A percentile compares a stretch with the other conserved stretches of the same genome.
Evolutionary conservation across 108 stramenopile genomes (phyloP).

Genomic region (Nannochloropsis salina): DNA sequence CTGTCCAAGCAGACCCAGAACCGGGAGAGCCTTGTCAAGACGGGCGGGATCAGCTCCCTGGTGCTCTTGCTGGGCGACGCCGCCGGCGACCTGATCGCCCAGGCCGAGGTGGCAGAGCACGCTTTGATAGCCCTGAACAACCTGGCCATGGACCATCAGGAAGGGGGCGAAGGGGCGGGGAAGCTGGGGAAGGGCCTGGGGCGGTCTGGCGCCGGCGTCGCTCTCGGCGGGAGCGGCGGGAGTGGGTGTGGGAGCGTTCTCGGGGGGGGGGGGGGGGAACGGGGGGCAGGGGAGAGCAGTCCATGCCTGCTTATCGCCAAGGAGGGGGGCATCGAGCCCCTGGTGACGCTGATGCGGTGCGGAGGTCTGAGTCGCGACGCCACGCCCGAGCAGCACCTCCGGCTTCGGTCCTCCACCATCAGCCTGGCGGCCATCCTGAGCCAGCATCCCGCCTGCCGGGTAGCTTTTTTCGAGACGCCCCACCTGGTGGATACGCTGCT

Average conservation of each 20-base stretch:
- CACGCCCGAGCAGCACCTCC: background rate
- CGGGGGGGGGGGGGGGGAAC: background rate
- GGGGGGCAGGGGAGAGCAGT: background rate
- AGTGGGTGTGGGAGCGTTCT: background rate
- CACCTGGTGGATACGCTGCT: background rate
- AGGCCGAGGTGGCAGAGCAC: background rate
- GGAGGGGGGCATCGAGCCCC: conserved; percentile 8
- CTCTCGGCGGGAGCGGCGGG: background rate
- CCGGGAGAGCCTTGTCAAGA: background rate
- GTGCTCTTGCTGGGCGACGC: background rate
- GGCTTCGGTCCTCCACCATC: background rate
- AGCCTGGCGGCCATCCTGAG: background rate
- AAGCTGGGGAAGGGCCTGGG: background rate
- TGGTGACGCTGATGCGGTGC: background rate
- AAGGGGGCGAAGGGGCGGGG: background rate
- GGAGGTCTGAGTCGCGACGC: background rate
- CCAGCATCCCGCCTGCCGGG: background rate
- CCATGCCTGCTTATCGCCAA: conserved; percentile 2
- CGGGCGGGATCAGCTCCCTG: background rate
- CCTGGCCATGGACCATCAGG: conserved; percentile 1
- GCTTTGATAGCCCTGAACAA: background rate
- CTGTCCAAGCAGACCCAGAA: conserved; percentile 11
- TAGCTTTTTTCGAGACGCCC: background rate
- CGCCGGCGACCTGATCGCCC: background rate
- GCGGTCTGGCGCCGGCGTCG: no score